These are phyloP conservation scores for Aspergillus indologenus DNA, from an alignment of 495 filamentous ascomycete genomes.

Conservation along the genomic window DNA sequence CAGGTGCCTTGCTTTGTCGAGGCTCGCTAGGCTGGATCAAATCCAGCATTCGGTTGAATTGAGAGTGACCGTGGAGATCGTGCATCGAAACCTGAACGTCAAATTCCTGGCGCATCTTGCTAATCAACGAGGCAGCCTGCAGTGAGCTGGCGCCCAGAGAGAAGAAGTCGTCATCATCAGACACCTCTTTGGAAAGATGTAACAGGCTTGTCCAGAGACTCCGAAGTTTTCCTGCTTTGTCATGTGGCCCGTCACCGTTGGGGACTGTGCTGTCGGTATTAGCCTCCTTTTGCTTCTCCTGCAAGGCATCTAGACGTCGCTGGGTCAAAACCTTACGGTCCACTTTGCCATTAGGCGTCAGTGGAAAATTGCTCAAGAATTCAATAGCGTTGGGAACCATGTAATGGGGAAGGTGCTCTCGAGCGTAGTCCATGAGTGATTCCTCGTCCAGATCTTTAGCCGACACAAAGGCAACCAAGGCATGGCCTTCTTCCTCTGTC, in stretches of 20 bases:
- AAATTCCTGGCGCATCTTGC: background rate
- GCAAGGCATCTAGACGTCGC: background rate
- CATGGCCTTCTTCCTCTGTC: background rate
- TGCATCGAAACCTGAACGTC: background rate
- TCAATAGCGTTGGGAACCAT: background rate
- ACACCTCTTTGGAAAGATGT: background rate
- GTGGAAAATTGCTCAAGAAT: conserved; percentile 4
- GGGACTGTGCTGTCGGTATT: background rate
- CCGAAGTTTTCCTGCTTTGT: background rate
- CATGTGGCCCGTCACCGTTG: background rate
- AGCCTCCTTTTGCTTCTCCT: background rate
- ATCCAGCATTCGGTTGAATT: background rate
- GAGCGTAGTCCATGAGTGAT: background rate
- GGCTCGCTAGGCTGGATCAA: background rate
- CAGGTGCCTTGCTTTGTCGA: background rate
- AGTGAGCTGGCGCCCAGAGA: conserved; percentile 1
- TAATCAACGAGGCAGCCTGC: background rate
- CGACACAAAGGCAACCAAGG: background rate
- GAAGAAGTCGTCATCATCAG: conserved; percentile 4
- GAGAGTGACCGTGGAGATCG: background rate
- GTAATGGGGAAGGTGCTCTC: background rate
- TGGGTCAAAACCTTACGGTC: conserved; percentile 4
- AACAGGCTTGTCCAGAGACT: background rate
- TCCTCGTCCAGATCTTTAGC: background rate
- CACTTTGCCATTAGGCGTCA: conserved; percentile 8